These are phyloP conservation scores for Laguncularia racemosa DNA, from an alignment of 345 rosid species.

Conservation along the genomic window DNA sequence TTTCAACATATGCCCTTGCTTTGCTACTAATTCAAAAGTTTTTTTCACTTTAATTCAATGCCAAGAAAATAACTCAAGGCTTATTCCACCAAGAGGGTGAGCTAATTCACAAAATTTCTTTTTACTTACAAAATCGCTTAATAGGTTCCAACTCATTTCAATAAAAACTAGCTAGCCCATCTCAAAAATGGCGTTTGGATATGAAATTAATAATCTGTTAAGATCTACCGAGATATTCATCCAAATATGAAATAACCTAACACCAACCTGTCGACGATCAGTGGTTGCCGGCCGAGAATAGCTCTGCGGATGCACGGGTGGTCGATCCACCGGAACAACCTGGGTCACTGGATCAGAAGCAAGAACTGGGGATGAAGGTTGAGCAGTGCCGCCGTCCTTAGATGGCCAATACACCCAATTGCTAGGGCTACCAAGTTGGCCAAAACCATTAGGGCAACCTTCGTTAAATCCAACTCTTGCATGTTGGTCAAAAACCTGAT, in stretches of 20 bases:
- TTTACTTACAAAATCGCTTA: too few relatives aligned
- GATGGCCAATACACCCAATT: constrained; percentile 70
- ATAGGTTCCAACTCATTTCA: too few relatives aligned
- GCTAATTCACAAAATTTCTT: too few relatives aligned
- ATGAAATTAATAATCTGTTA: not conserved
- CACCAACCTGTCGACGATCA: constrained; percentile 66
- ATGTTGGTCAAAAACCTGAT: constrained; percentile 17
- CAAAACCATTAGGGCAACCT: constrained; percentile 14
- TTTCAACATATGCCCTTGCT: too few relatives aligned
- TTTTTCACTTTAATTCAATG: too few relatives aligned
- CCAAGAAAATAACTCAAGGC: too few relatives aligned
- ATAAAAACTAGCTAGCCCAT: not conserved
- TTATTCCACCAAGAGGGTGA: too few relatives aligned
- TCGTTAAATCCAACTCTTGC: constrained; percentile 28
- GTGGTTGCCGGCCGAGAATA: constrained; percentile 39
- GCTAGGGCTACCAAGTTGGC: constrained; percentile 11
- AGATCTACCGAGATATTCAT: too few relatives aligned
- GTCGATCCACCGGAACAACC: constrained; percentile 23
- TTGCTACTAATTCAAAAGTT: too few relatives aligned
- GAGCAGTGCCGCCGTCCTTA: constrained; percentile 17
- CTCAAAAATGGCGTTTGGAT: not conserved
- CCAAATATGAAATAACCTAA: not conserved
- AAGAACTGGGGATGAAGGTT: constrained; percentile 12
- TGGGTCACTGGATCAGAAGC: constrained; percentile 1
- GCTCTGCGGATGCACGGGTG: constrained; percentile 33